A percentile compares a stretch with the other conserved stretches of the same genome.
phyloP scores from a whole-genome alignment of 257 asterid species.

The Capsicum chinense region DNA sequence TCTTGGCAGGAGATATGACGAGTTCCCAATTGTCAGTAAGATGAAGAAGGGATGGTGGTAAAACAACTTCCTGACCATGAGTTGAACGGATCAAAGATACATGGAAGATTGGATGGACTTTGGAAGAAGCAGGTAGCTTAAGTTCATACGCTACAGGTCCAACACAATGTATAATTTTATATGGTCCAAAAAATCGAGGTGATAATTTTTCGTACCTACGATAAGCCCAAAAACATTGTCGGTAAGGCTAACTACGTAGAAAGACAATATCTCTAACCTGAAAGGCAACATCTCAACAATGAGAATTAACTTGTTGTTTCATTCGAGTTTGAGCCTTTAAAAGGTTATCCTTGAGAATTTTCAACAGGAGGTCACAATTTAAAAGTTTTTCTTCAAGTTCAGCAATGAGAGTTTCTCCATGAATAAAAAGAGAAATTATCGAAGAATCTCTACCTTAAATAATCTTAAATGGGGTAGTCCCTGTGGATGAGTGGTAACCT shows the following conservation, averaged over 20 bases:
- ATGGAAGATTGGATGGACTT: background rate
- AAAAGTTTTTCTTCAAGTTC: background rate
- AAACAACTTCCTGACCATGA: background rate
- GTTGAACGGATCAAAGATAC: background rate
- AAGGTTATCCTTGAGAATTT: constrained; percentile 1
- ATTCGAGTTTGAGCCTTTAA: background rate
- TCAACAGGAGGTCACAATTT: background rate
- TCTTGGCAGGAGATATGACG: background rate
- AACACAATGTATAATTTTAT: background rate
- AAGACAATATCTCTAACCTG: background rate
- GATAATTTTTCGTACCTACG: background rate
- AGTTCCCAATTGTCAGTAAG: background rate
- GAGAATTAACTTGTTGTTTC: background rate
- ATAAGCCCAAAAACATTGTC: background rate
- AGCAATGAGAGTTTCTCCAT: background rate
- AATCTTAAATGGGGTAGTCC: background rate
- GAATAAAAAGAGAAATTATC: background rate
- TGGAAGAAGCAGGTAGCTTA: background rate
- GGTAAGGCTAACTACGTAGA: background rate
- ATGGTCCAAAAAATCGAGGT: background rate
- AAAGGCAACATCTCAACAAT: background rate
- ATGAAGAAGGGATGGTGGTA: background rate
- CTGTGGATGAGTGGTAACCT: background rate
- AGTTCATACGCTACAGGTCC: background rate
- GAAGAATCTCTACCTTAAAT: background rate